These are phyloP conservation scores for Taphrina communis DNA, from an alignment of 1,139 yeast species.

Conservation along the genomic window DNA sequence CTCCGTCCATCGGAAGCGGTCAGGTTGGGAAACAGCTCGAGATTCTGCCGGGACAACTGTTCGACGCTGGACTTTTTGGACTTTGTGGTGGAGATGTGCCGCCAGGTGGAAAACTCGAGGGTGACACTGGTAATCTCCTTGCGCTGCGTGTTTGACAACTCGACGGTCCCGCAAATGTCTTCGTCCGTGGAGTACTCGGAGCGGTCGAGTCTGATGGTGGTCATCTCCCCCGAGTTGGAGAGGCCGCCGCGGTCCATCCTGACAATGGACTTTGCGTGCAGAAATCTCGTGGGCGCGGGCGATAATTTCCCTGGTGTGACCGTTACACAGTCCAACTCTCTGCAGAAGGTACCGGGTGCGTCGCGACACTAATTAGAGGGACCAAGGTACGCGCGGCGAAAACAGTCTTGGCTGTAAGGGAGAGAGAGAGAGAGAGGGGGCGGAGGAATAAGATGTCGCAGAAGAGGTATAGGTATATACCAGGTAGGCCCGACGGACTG, in stretches of 20 bases:
- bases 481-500: too few species aligned
- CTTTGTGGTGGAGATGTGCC: constrained; percentile 21
- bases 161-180: constrained; percentile 36
- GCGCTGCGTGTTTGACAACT: constrained; percentile 27
- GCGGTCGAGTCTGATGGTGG: constrained; percentile 21
- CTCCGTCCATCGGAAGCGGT: constrained; percentile 14
- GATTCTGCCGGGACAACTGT: constrained; percentile 30
- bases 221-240: constrained; percentile 28
- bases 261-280: background rate
- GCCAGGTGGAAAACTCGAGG: constrained; percentile 35
- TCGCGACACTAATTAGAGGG: too few species aligned
- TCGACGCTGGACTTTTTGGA: constrained; percentile 31
- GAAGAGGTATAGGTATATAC: too few species aligned
- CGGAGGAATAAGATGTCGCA: too few species aligned
- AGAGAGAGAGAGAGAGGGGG: too few species aligned
- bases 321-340: too few species aligned
- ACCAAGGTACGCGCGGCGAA: too few species aligned
- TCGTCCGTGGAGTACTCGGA: constrained; percentile 18
- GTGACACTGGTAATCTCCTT: constrained; percentile 31
- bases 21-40: constrained; percentile 35
- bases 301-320: too few species aligned
- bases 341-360: too few species aligned
- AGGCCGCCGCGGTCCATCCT: constrained; percentile 21
- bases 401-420: too few species aligned
- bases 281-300: too few species aligned